Percentiles rank a stretch among this genome's conserved stretches.
Evolutionary conservation across 192 early-diverging fungal species (phyloP).

Genomic region (Jimgerdemannia lactiflua): DNA sequence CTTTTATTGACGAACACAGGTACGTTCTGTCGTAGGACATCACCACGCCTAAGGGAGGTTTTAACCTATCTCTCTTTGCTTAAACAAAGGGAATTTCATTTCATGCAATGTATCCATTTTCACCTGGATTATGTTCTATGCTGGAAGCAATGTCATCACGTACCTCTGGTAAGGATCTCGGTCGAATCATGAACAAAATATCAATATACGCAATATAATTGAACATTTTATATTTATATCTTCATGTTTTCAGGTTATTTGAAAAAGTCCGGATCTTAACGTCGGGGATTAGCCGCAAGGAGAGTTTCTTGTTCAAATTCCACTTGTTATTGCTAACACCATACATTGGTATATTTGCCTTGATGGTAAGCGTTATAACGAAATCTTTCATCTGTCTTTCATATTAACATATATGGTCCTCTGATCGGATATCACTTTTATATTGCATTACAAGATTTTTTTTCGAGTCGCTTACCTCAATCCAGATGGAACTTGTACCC

Average conservation of each 20-base stretch:
- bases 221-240: neutral
- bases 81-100: conserved; percentile 23
- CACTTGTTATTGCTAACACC: conserved; percentile 22
- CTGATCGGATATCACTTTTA: neutral
- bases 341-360: conserved; percentile 27
- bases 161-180: conserved; percentile 24
- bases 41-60: neutral
- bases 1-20: conserved; percentile 43
- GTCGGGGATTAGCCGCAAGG: conserved; percentile 13
- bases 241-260: conserved; percentile 19
- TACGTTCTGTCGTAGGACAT: no score
- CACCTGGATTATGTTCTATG: conserved; percentile 37
- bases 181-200: no score
- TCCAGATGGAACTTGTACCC: conserved; percentile 20
- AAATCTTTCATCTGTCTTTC: no score
- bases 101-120: conserved; percentile 39
- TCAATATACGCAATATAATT: no score
- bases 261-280: conserved; percentile 31
- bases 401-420: neutral
- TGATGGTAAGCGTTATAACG: conserved; percentile 23
- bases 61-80: neutral
- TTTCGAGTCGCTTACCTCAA: conserved; percentile 24
- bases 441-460: conserved; percentile 19
- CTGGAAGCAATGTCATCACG: conserved; percentile 35
- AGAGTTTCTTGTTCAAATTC: conserved; percentile 23